Evolutionary conservation across 1,284 basidiomycete genomes (phyloP).

Genomic region (Ustilago shanxiensis): DNA sequence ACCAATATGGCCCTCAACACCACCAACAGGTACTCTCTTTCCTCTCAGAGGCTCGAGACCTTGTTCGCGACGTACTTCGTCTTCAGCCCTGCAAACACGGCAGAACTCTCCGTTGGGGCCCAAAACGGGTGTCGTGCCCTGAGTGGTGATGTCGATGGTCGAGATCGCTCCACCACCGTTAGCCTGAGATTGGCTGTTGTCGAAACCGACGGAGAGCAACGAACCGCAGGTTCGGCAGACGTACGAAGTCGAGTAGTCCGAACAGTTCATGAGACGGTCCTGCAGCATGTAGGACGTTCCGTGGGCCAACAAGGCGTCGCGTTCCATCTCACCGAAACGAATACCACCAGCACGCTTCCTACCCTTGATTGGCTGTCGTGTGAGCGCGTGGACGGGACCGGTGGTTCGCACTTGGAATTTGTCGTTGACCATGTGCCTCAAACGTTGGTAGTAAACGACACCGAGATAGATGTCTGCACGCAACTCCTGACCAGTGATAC

Average conservation of each 20-base stretch:
- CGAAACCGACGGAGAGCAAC: constrained; percentile 83
- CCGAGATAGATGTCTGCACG: constrained; percentile 98
- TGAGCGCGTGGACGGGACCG: constrained; percentile 94
- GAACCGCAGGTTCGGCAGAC: constrained; percentile 96
- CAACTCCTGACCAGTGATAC: constrained; percentile 98
- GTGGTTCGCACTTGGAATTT: constrained; percentile 99
- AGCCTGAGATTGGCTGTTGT: constrained; percentile 22
- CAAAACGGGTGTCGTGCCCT: constrained; percentile 40
- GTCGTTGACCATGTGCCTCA: constrained; percentile 99
- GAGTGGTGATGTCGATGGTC: constrained; percentile 41
- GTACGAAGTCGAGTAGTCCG: constrained; percentile 98
- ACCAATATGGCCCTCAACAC: constrained; percentile 45
- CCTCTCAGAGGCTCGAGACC: constrained; percentile 42
- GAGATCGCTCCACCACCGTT: constrained; percentile 32
- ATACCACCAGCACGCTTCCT: constrained; percentile 98
- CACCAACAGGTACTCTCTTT: constrained; percentile 41
- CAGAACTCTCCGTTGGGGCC: constrained; percentile 68
- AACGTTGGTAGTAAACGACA: constrained; percentile 96
- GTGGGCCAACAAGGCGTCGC: constrained; percentile 97
- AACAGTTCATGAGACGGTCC: constrained; percentile 99
- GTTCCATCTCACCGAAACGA: constrained; percentile 99
- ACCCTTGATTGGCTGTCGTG: constrained; percentile 98
- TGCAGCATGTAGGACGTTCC: constrained; percentile 97
- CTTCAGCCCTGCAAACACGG: constrained; percentile 61
- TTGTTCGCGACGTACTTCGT: constrained; percentile 42